Conservation (phyloP, 306 rosid genomes). For the Medicago lupulina region DNA sequence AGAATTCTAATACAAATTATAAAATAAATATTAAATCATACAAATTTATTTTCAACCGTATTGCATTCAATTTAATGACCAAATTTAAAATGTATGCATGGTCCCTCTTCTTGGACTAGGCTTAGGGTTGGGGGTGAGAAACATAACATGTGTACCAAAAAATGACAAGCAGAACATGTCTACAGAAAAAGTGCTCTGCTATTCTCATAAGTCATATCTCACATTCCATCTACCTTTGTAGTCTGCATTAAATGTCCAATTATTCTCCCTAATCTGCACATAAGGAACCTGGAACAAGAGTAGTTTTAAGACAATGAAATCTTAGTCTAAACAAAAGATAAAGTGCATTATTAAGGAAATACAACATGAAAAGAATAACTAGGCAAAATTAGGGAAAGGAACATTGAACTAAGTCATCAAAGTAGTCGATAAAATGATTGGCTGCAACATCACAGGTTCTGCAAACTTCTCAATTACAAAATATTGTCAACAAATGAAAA, state of each 20-base stretch:
- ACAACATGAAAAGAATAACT: slow-evolving; percentile 3
- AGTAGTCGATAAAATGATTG: slow-evolving; percentile 17
- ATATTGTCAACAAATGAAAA: slow-evolving; percentile 25
- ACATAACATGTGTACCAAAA: slow-evolving; percentile 43
- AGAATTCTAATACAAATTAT: slow-evolving; percentile 10
- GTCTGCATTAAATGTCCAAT: slow-evolving; percentile 85
- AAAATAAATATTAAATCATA: slow-evolving; percentile 20
- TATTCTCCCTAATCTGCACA: slow-evolving; percentile 96
- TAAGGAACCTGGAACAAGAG: slow-evolving; percentile 77
- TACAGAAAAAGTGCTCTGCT: slow-evolving; percentile 34
- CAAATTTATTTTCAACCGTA: slow-evolving; percentile 32
- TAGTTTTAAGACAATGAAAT: no score
- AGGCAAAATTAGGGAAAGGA: slow-evolving; percentile 3
- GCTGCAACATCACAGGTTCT: slow-evolving; percentile 10
- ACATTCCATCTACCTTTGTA: slow-evolving; percentile 89
- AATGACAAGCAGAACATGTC: slow-evolving; percentile 35
- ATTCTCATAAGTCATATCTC: slow-evolving; percentile 79
- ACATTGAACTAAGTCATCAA: slow-evolving; percentile 9
- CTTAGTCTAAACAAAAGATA: not conserved
- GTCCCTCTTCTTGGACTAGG: slow-evolving; percentile 24
- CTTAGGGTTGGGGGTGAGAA: slow-evolving; percentile 25
- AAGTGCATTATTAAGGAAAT: slow-evolving; percentile 20
- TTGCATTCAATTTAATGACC: slow-evolving; percentile 30
- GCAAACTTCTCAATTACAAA: slow-evolving; percentile 18
- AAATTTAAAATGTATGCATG: slow-evolving; percentile 35